Percentiles rank a stretch among this genome's conserved stretches.
Conservation (phyloP, 164 flowering plant species). For the Akebia trifoliata region DNA sequence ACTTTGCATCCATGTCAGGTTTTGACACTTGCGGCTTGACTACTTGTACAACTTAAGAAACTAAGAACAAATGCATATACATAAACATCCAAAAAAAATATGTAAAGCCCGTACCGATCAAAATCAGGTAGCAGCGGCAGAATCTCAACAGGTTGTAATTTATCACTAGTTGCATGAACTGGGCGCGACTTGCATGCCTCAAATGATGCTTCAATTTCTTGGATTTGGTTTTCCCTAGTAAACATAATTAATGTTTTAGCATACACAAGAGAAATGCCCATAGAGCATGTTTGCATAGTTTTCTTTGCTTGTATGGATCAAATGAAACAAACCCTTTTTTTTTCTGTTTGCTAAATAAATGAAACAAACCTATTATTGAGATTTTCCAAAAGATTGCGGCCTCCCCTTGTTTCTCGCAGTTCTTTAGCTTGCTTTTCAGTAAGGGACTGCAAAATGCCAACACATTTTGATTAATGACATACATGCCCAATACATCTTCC, state of each 20-base stretch:
- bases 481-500: neutral
- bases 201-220: conserved; percentile 79
- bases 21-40: neutral
- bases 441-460: conserved; percentile 54
- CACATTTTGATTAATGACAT: neutral
- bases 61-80: neutral
- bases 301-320: conserved; percentile 5
- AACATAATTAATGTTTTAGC: conserved; percentile 1
- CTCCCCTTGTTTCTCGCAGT: conserved; percentile 69
- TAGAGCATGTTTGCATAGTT: neutral
- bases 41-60: neutral
- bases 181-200: conserved; percentile 77
- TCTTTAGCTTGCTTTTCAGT: conserved; percentile 98
- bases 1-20: neutral
- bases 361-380: conserved; percentile 54
- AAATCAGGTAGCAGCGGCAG: conserved; percentile 83
- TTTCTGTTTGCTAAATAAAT: no score
- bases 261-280: neutral
- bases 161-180: conserved; percentile 69
- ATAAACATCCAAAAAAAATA: neutral
- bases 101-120: conserved; percentile 55
- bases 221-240: conserved; percentile 83
- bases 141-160: conserved; percentile 66
- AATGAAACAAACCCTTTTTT: conserved; percentile 45
- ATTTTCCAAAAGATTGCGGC: conserved; percentile 60